These are phyloP conservation scores for Trichosporon sp. DNA, from an alignment of 1,284 basidiomycete species.

Conservation along the genomic window DNA sequence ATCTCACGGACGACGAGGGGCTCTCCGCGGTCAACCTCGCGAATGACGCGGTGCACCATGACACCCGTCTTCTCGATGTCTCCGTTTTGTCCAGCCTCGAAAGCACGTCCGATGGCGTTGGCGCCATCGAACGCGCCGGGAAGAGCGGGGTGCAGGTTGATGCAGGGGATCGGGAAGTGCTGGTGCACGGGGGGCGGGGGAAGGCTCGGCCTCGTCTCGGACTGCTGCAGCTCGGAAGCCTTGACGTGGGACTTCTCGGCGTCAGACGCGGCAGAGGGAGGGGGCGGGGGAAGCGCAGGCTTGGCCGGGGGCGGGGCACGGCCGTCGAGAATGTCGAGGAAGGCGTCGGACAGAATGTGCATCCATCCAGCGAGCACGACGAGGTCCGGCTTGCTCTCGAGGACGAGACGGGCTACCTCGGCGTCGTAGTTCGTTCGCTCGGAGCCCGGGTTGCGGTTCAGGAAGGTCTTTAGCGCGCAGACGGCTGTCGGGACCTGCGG, in stretches of 20 bases:
- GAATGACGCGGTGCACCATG: conserved; percentile 94
- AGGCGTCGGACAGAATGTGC: conserved; percentile 73
- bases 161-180: conserved; percentile 72
- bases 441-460: conserved; percentile 71
- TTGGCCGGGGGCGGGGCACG: conserved; percentile 34
- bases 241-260: conserved; percentile 2
- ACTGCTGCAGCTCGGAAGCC: conserved; percentile 17
- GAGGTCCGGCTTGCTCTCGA: conserved; percentile 70
- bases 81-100: conserved; percentile 80
- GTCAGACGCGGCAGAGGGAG: conserved; percentile 30
- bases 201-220: conserved; percentile 19
- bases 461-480: conserved; percentile 81
- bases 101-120: conserved; percentile 84
- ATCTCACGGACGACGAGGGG: conserved; percentile 82
- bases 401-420: conserved; percentile 74
- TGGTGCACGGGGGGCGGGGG: conserved; percentile 35
- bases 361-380: conserved; percentile 97
- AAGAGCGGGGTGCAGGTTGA: conserved; percentile 95
- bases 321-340: conserved; percentile 60
- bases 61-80: conserved; percentile 76
- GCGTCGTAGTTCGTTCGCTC: conserved; percentile 84
- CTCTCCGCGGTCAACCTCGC: conserved; percentile 89
- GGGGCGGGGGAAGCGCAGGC: conserved; percentile 41
- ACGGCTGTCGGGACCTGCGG: conserved; percentile 82
- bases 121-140: conserved; percentile 94